Base-by-base conservation (phyloP, 1,139 yeast species). In the Chernovozyma sophiae-reginae region DNA sequence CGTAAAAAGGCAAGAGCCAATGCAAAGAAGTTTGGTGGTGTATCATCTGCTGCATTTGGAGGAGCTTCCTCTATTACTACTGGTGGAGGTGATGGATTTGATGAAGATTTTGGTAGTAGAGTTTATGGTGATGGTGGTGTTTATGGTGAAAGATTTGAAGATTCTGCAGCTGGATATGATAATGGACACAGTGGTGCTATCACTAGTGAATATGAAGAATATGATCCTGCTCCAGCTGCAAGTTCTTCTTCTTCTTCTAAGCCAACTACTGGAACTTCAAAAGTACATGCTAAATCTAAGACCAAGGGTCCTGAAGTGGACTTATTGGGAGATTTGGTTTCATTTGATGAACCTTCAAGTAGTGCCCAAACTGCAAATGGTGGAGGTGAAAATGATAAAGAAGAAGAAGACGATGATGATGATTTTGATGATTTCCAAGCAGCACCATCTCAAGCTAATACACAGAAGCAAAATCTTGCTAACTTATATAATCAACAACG, bases 391-490 rank as follows among this genome's bases (percentile, higher is more conserved):
- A 15, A 26, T 18, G 11, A 40, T 3, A 43, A 48, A 14, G 48
- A 43, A 11, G 60, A 51, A 2, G 79, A 68, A 16, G 85, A 79
- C 30, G 87, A 81, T 32, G 95, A 84, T 46, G 97, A 89, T 49
- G 97, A 90, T 30, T 90, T 90, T 60, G 96, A 86, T 47, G 97
- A 92, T 49, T 90, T 90, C 73, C 97, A 90, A 60, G 79, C 86
- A 37, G 95, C 96, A 4, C 75, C 74, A 17, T 40, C 77, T 56
- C 68, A 47, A 45, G 60, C 54, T 32, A 26, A 26, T 26, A 26
- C 29, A 6, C 58, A 49, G 39, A 56, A 54, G 40, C 62, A 53
- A 17, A 55, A 47, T 32, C 59, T 72, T 39, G 60, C 74, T 32
- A 66, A 58, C 53, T 60, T 74, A 43, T 65, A 65, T 45, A 46